A percentile compares a stretch with the other conserved stretches of the same genome.
phyloP scores from a whole-genome alignment of 2,329 filamentous ascomycete species.

The Penicillium brevicompactum region DNA sequence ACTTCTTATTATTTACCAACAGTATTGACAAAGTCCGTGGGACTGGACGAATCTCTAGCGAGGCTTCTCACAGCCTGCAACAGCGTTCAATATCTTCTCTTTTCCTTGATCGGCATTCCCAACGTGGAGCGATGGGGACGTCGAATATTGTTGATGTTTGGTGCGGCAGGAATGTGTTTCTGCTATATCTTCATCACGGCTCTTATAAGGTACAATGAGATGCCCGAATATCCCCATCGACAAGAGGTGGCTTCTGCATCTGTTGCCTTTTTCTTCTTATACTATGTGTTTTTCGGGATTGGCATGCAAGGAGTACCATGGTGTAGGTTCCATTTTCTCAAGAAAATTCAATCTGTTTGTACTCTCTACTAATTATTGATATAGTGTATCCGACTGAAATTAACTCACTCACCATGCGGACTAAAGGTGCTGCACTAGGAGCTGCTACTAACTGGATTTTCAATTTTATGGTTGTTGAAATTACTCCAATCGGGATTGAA shows the following conservation, averaged over 20 bases:
- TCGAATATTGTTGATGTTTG: constrained; percentile 53
- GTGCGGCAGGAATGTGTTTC: constrained; percentile 49
- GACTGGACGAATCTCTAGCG: constrained; percentile 35
- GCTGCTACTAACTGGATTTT: constrained; percentile 35
- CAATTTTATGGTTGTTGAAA: constrained; percentile 39
- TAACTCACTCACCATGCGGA: constrained; percentile 38
- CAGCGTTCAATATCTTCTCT: constrained; percentile 49
- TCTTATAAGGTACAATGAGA: constrained; percentile 32
- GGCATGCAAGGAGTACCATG: constrained; percentile 43
- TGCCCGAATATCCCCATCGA: constrained; percentile 28
- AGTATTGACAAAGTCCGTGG: constrained; percentile 46
- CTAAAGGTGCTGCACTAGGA: constrained; percentile 34
- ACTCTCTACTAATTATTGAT: not conserved
- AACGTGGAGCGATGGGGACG: constrained; percentile 53
- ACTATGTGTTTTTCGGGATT: constrained; percentile 44
- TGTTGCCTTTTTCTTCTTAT: constrained; percentile 49
- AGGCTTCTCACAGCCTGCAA: constrained; percentile 51
- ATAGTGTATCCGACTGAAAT: constrained; percentile 37
- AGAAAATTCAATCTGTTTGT: no score
- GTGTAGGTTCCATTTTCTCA: constrained; percentile 16
- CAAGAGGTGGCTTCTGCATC: constrained; percentile 52
- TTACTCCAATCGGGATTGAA: constrained; percentile 35
- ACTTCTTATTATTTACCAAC: constrained; percentile 44
- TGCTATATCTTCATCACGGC: constrained; percentile 54
- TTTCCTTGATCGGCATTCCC: constrained; percentile 46